Base-by-base conservation (phyloP, 805 yeast genomes). In the Saccharomyces paradoxus region DNA sequence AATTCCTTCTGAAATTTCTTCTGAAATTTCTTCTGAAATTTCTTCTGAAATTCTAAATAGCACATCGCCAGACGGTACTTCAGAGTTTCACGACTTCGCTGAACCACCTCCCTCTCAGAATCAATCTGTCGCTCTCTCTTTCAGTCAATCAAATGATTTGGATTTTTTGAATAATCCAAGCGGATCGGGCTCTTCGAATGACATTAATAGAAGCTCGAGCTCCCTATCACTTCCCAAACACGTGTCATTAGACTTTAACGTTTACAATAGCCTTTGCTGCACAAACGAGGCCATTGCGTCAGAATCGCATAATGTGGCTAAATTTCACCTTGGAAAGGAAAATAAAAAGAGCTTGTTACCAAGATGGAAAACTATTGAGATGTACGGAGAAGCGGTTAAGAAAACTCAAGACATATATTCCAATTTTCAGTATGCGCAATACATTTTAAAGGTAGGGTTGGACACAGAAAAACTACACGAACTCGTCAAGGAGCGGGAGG, bases 361-460 rank as follows among this genome's bases (percentile, higher is more conserved):
- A 21, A 78, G 94, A 59, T 78, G 86, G 71, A 83, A 87, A 66
- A 90, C 97, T 4, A 81, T 92, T 55, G 96, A 91, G 60, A 77
- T 89, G 75, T 91, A 92, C 73, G 79, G 94, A 53, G 80, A 85
- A 60, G 91, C 89, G 65, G 96, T 95, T 5, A 85, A 85, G 62
- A 87, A 84, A 63, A 81, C 89, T 24, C 84, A 84, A 63, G 96
- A 92, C 64, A 95, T 96, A 0, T 82, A 80, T 22, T 84, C 88
- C 17, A 79, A 89, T 61, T 89, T 89, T 70, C 89, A 89, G 64
- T 90, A 87, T 67, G 97, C 97, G 1, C 94, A 89, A 71, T 89
- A 87, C 68, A 84, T 88, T 83, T 73, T 89, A 50, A 92, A 88
- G 68, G 86, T 95, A 0, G 96, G 95, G 1, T 75, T 91, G 52